These are phyloP conservation scores for Dactylellina haptotyla DNA, from an alignment of 2,329 filamentous ascomycete genomes.

Conservation along the genomic window DNA sequence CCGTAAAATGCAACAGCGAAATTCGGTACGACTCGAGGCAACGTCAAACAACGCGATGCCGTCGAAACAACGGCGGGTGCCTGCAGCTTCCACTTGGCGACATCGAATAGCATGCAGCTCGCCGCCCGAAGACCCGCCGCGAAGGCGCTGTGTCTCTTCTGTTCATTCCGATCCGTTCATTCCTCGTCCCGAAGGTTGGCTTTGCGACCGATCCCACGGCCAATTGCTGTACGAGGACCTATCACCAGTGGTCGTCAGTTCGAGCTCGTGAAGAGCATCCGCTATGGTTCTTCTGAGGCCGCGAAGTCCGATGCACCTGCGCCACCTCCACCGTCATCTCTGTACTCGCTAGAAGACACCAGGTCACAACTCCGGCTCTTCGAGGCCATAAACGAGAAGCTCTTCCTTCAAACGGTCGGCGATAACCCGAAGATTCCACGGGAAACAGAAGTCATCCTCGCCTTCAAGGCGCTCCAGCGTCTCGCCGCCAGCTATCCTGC, in stretches of 20 bases:
- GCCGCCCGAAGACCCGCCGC: constrained; percentile 37
- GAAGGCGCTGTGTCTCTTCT: constrained; percentile 45
- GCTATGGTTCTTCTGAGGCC: constrained; percentile 23
- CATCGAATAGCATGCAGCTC: constrained; percentile 22
- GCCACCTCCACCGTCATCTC: constrained; percentile 8
- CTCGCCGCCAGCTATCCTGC: constrained; percentile 57
- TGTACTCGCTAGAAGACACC: constrained; percentile 33
- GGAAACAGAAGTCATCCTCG: constrained; percentile 54
- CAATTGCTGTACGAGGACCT: constrained; percentile 13
- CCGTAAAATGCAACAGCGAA: constrained; percentile 22
- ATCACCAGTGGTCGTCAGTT: background rate
- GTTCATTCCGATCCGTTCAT: constrained; percentile 35
- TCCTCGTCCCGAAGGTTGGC: constrained; percentile 6
- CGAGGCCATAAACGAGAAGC: constrained; percentile 47
- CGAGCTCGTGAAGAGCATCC: constrained; percentile 4
- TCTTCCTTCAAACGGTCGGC: constrained; percentile 43
- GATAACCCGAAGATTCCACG: constrained; percentile 48
- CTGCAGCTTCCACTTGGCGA: constrained; percentile 8
- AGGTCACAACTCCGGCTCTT: constrained; percentile 43
- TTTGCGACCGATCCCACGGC: background rate
- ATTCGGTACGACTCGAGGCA: background rate
- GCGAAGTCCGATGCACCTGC: constrained; percentile 1
- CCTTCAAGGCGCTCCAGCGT: constrained; percentile 55
- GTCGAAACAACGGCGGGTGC: background rate
- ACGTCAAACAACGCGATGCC: background rate